Conservation (phyloP, 345 rosid species). For the Balakata baccata region DNA sequence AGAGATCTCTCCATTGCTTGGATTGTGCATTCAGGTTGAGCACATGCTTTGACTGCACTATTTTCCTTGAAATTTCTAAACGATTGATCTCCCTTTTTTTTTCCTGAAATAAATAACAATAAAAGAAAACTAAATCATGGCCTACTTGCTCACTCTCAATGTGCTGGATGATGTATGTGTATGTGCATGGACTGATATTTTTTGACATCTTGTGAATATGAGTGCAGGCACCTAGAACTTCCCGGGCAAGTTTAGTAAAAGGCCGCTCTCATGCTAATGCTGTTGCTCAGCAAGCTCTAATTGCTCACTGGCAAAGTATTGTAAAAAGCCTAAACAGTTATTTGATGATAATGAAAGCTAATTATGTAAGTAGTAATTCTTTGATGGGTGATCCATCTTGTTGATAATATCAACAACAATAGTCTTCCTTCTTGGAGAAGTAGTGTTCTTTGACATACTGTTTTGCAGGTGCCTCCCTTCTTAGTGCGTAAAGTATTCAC, state of each 20-base stretch:
- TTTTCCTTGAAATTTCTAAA: background rate
- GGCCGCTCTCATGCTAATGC: conserved; percentile 97
- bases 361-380: conserved; percentile 52
- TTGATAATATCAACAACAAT: conserved; percentile 5
- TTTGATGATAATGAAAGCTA: conserved; percentile 63
- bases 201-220: conserved; percentile 13
- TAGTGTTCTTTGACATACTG: conserved; percentile 19
- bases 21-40: conserved; percentile 84
- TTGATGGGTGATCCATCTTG: background rate
- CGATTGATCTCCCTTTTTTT: background rate
- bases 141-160: background rate
- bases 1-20: conserved; percentile 95
- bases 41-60: conserved; percentile 5
- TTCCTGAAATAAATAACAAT: background rate
- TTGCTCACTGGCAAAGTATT: conserved; percentile 96
- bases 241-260: conserved; percentile 90
- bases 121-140: background rate
- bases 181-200: background rate
- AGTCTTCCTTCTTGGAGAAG: conserved; percentile 13
- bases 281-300: conserved; percentile 93
- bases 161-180: background rate
- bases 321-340: conserved; percentile 79
- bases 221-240: conserved; percentile 89
- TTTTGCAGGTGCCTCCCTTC: conserved; percentile 87
- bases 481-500: conserved; percentile 81